Conservation (phyloP, 2,329 filamentous ascomycete genomes). For the Helicocarpus griseus region DNA sequence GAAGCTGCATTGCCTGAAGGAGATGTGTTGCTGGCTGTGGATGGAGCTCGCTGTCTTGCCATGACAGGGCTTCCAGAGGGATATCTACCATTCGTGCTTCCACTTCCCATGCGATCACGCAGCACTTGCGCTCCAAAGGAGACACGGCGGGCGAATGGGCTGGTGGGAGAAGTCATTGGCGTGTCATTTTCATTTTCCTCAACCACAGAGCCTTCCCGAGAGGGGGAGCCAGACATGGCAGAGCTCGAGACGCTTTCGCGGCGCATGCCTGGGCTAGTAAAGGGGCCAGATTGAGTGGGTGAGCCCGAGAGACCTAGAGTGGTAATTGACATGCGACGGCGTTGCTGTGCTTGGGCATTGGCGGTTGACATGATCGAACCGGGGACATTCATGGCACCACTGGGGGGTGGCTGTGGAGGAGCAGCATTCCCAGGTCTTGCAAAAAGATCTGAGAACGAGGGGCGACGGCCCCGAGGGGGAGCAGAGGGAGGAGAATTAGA, state of each 20-base stretch:
- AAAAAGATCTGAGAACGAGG: constrained; percentile 33
- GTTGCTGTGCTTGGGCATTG: constrained; percentile 44
- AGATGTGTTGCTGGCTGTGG: constrained; percentile 17
- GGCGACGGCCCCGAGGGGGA: constrained; percentile 32
- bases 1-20: constrained; percentile 13
- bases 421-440: constrained; percentile 18
- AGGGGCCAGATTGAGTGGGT: constrained; percentile 45
- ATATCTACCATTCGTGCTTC: constrained; percentile 49
- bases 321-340: constrained; percentile 60
- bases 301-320: constrained; percentile 67
- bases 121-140: constrained; percentile 81
- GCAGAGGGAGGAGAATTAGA: constrained; percentile 29
- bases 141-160: constrained; percentile 66
- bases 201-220: constrained; percentile 35
- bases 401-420: constrained; percentile 35
- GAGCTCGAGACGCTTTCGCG: constrained; percentile 62
- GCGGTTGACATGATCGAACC: constrained; percentile 30
- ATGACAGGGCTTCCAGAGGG: constrained; percentile 29
- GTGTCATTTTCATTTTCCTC: constrained; percentile 60
- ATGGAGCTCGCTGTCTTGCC: constrained; percentile 19
- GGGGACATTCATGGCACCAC: constrained; percentile 39
- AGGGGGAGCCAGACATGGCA: constrained; percentile 33
- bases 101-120: constrained; percentile 58
- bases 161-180: constrained; percentile 52
- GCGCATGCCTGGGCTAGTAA: constrained; percentile 41